Evolutionary conservation across 2,329 filamentous ascomycete genomes (phyloP).

Genomic region (Balansia obtecta): DNA sequence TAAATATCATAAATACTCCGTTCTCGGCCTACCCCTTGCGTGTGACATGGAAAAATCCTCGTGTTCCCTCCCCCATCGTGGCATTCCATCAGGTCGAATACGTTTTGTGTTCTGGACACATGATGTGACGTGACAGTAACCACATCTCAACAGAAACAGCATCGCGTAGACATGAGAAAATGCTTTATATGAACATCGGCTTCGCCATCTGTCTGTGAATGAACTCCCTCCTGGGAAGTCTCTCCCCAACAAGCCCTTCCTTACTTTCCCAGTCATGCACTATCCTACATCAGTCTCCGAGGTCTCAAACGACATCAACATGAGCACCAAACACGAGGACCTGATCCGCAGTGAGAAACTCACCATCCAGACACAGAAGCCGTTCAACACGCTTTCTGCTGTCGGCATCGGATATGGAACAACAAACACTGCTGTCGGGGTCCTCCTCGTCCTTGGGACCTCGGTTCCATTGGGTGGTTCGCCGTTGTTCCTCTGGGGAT

Average conservation of each 20-base stretch:
- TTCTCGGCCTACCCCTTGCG: not conserved
- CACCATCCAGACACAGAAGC: slow-evolving; percentile 19
- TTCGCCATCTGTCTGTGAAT: not conserved
- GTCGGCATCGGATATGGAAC: slow-evolving; percentile 16
- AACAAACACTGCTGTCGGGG: slow-evolving; percentile 14
- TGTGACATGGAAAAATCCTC: not conserved
- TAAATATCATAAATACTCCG: not conserved
- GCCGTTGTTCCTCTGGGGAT: slow-evolving; percentile 16
- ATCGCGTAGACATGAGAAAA: not conserved
- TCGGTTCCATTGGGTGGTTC: slow-evolving; percentile 13
- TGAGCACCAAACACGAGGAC: not conserved
- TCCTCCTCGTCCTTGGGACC: slow-evolving; percentile 12
- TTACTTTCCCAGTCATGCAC: not conserved
- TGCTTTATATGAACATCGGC: not conserved
- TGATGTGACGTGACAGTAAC: not conserved
- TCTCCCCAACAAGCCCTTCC: not conserved
- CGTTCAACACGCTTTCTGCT: slow-evolving; percentile 15
- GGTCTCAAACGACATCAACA: not conserved
- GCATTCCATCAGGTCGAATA: not conserved
- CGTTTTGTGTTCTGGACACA: not conserved
- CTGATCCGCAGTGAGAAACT: slow-evolving; percentile 9
- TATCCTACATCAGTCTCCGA: not conserved
- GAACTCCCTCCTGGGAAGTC: not conserved
- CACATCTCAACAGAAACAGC: too few relatives aligned
- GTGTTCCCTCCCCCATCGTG: not conserved